Percentiles rank a stretch among this genome's conserved stretches.
These are phyloP conservation scores for Lathyrus tuberosus DNA, from an alignment of 306 rosid genomes.

Conservation along the genomic window DNA sequence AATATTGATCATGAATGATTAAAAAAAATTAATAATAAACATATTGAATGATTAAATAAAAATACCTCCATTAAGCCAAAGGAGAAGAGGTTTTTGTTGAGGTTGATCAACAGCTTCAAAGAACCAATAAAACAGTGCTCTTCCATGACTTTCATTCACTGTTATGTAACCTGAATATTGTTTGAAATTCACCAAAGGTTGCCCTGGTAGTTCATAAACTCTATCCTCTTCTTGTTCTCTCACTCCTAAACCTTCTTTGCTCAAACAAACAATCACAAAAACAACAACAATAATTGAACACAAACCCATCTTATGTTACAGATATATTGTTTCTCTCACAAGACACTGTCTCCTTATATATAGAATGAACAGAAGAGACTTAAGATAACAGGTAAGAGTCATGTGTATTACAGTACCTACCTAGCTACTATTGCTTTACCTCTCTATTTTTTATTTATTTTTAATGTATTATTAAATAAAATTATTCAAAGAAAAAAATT, in stretches of 20 bases:
- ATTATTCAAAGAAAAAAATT: background rate
- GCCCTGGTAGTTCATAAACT: conserved; percentile 66
- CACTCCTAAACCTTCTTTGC: conserved; percentile 3
- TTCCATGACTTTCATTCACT: conserved; percentile 70
- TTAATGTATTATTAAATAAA: background rate
- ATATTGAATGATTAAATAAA: too few species aligned
- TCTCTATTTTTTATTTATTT: background rate
- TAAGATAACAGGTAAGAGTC: conserved; percentile 5
- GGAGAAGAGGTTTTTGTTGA: conserved; percentile 60
- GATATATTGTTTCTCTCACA: background rate
- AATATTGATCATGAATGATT: too few species aligned
- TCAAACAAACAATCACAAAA: conserved; percentile 28
- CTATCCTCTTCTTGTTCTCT: conserved; percentile 60
- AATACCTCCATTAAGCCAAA: conserved; percentile 93
- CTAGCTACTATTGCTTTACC: conserved; percentile 22
- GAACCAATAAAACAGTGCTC: conserved; percentile 93
- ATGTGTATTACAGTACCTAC: conserved; percentile 17
- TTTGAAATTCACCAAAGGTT: conserved; percentile 67
- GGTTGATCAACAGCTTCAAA: conserved; percentile 56
- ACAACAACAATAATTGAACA: conserved; percentile 23
- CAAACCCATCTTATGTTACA: conserved; percentile 32
- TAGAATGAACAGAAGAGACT: conserved; percentile 37
- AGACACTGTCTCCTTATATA: conserved; percentile 21
- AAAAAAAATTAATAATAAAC: too few species aligned
- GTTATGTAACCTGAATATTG: conserved; percentile 80